phyloP scores from a whole-genome alignment of 2,329 filamentous ascomycete species.

The Aspergillus tamarii region DNA sequence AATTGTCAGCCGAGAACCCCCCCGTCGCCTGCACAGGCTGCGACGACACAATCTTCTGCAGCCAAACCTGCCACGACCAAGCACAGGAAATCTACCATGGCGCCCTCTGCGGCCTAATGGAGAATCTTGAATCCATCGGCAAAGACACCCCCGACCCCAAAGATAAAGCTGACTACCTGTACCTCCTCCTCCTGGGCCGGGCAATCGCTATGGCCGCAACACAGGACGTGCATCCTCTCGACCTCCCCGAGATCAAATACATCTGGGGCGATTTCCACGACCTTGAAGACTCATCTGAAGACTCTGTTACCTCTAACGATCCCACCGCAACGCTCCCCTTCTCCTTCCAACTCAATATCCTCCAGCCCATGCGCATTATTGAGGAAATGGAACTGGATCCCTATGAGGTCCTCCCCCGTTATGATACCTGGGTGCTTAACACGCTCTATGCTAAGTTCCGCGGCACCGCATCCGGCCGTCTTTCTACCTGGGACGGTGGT shows the following conservation, averaged over 20 bases:
- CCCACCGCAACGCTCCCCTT: conserved; percentile 58
- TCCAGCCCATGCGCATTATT: conserved; percentile 62
- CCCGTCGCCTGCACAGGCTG: conserved; percentile 58
- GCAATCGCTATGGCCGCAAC: conserved; percentile 64
- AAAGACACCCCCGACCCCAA: conserved; percentile 61
- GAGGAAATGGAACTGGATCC: conserved; percentile 67
- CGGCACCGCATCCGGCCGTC: conserved; percentile 84
- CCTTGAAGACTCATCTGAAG: conserved; percentile 22
- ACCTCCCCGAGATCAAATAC: conserved; percentile 63
- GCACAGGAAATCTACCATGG: conserved; percentile 62
- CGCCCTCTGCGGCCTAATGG: conserved; percentile 58
- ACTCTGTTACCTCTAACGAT: conserved; percentile 15
- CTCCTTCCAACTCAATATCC: conserved; percentile 62
- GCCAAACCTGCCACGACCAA: conserved; percentile 57
- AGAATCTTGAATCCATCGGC: conserved; percentile 58
- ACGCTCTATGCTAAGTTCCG: conserved; percentile 92
- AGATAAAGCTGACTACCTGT: conserved; percentile 62
- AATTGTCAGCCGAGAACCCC: conserved; percentile 46
- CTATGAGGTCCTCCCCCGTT: conserved; percentile 49
- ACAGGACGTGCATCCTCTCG: conserved; percentile 60
- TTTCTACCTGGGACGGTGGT: conserved; percentile 74
- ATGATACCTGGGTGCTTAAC: conserved; percentile 71
- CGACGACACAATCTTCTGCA: conserved; percentile 64
- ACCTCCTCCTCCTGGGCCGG: conserved; percentile 62
- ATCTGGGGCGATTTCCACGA: conserved; percentile 67